Base-by-base conservation (phyloP, 345 rosid genomes). In the Heritiera fomes region DNA sequence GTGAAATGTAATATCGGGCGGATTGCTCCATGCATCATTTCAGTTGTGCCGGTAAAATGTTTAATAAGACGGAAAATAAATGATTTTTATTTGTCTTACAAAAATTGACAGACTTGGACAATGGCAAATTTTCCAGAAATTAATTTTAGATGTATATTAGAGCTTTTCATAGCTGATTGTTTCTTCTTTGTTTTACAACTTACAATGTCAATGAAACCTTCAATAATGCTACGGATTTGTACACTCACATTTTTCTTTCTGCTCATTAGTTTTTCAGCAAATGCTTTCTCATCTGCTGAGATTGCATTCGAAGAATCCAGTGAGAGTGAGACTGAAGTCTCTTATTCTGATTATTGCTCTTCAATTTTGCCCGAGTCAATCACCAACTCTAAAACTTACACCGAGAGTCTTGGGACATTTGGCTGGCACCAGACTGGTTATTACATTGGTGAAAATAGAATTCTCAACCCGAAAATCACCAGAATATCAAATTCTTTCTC, bases 261-360 rank as follows among this genome's bases (percentile, higher is more conserved):
- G 47, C 32, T 30, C 60, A 32, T 53, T 52, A 30, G 62, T 32
- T 72, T 72, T 14, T 34, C 23, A 11, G 63, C 20, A 30, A 28
- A 11, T 7, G 10, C 49, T n/a, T 53, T 18, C 32, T 74, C 66
- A 18, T 58, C 40, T 43, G 18, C 32, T 38, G 8, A 47, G 18
- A 52, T 34, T 34, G 38, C 38, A 34, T 34, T 34, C 38, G 38
- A 34, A 34, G 38, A 34, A 34, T 34, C 38, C 1, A 34, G 3
- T 34, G 38, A 34, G 38, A 34, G 38, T 34, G 38, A 34, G 38
- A 34, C 38, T 34, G 38, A 34, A 34, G 38, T 34, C 23, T 68
- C 71, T 41, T 85, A 85, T 69, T 45, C 78, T 47, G 78, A 83
- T 15, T 74, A 82, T 63, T 89, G 90, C 55, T 76, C 63, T 74